Evolutionary conservation across 2,329 filamentous ascomycete genomes (phyloP).

Genomic region (Aspergillus neoniger): DNA sequence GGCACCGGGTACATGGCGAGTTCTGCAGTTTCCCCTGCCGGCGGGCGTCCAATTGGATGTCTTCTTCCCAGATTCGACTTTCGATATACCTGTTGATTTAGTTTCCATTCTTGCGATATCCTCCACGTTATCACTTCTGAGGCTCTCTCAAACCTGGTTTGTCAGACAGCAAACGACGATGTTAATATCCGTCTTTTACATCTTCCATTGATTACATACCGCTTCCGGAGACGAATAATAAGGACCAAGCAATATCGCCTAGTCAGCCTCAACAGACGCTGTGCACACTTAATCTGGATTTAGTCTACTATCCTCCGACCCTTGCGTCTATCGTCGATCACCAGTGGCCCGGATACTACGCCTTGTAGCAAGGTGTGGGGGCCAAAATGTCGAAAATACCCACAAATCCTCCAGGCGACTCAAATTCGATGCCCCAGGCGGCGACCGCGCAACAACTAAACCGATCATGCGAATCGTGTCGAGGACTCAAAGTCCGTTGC

Average conservation of each 20-base stretch:
- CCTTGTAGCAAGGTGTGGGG: neutral
- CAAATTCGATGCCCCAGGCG: conserved; percentile 20
- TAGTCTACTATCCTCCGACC: neutral
- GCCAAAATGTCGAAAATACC: conserved; percentile 29
- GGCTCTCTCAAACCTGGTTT: neutral
- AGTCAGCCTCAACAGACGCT: neutral
- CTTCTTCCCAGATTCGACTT: conserved; percentile 3
- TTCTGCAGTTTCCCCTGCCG: conserved; percentile 8
- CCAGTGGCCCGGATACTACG: neutral
- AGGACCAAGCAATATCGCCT: neutral
- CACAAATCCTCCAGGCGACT: conserved; percentile 23
- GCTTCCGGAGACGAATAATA: neutral
- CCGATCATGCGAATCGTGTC: conserved; percentile 41
- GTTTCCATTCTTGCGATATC: neutral
- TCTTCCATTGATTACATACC: neutral
- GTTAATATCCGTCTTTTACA: neutral
- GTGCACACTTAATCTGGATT: neutral
- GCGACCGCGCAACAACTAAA: conserved; percentile 34
- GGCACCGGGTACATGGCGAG: conserved; percentile 4
- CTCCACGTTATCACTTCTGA: neutral
- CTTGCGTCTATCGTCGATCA: conserved; percentile 3
- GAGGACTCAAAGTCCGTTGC: conserved; percentile 41
- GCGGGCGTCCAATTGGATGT: conserved; percentile 13
- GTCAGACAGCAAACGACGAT: neutral
- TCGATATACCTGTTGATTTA: neutral